Evolutionary conservation across 495 filamentous ascomycete species (phyloP).

Genomic region (Penicillium ochrochloron): DNA sequence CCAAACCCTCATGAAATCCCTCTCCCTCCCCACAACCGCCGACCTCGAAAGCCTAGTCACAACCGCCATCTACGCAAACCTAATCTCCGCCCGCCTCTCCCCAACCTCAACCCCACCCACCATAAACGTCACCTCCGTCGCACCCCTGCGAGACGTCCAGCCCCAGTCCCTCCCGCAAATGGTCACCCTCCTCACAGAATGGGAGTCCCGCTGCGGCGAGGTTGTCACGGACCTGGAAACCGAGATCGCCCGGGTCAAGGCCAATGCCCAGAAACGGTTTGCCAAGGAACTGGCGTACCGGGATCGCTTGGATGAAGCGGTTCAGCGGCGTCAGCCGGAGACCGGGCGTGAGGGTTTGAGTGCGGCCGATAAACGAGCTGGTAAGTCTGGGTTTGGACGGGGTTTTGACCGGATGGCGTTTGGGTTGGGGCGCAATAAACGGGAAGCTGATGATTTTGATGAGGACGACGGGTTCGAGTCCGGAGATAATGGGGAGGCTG

Average conservation of each 20-base stretch:
- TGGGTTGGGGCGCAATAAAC: conserved; percentile 43
- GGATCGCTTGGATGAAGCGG: conserved; percentile 52
- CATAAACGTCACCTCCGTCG: conserved; percentile 77
- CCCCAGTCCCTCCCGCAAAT: conserved; percentile 69
- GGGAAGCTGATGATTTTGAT: conserved; percentile 49
- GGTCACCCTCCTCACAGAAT: conserved; percentile 68
- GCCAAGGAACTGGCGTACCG: conserved; percentile 52
- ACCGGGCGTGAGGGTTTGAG: background rate
- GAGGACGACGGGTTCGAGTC: conserved; percentile 52
- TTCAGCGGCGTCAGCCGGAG: conserved; percentile 28
- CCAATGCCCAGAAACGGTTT: conserved; percentile 57
- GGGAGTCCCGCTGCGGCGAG: conserved; percentile 73
- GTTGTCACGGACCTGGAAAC: conserved; percentile 78
- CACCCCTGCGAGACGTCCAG: conserved; percentile 82
- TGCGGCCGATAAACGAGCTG: conserved; percentile 13
- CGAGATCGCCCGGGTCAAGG: conserved; percentile 64
- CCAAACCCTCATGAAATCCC: conserved; percentile 61
- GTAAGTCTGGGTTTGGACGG: conserved; percentile 39
- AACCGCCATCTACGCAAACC: conserved; percentile 81
- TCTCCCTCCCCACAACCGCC: conserved; percentile 67
- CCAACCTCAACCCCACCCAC: conserved; percentile 63
- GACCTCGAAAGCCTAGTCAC: conserved; percentile 91
- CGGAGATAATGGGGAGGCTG: conserved; percentile 54
- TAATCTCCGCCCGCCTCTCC: conserved; percentile 82
- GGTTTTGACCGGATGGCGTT: conserved; percentile 27